Base-by-base conservation (phyloP, 2,329 filamentous ascomycete genomes). In the Diaporthe capsici region DNA sequence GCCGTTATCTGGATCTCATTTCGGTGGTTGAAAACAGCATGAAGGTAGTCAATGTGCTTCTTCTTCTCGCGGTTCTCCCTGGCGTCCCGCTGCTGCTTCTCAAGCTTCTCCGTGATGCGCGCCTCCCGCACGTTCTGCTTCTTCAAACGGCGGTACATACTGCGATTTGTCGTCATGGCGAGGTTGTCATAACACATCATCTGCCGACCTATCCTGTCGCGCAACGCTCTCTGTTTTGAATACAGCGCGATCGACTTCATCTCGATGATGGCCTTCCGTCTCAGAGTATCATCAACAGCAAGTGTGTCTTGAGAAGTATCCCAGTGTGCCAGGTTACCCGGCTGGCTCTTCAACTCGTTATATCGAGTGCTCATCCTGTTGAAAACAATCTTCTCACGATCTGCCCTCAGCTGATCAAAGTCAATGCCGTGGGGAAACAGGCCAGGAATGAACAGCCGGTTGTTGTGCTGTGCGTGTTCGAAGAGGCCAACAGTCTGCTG, bases 71-170 rank as follows among this genome's bases (percentile, higher is more conserved):
- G 94, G 79, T 94, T 95, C 87, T 98, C 96, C 75, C 97, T 94
- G 57, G 96, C 96, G 84, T 98, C 96, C 75, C 97, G 95, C 84
- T 99, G 97, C 84, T 99, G 96, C 87, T 98, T 98, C 90, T 99
- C 97, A 2, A 99, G 92, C 85, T 98, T 99, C 90, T 99, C 97
- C 0, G 97, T 99, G 79, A 99, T 97, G 75, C 96, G 94, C 74
- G 97, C 97, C 86, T 99, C 97, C 49, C 96, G 93, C 68, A 98
- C 90, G 68, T 94, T 98, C 84, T 98, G 96, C 87, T 98, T 98
- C 93, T 99, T 99, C 88, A 97, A 94, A 70, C 97, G 93, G 49
- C 97, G 94, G 84, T 98, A 98, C 81, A 93, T 91, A 72, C 94
- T 93, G 70, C 97, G 93, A 82, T 99, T 99, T 0, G 96, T 96